Evolutionary conservation across 306 rosid species (phyloP).

Genomic region (Gynostemma pentaphyllum): DNA sequence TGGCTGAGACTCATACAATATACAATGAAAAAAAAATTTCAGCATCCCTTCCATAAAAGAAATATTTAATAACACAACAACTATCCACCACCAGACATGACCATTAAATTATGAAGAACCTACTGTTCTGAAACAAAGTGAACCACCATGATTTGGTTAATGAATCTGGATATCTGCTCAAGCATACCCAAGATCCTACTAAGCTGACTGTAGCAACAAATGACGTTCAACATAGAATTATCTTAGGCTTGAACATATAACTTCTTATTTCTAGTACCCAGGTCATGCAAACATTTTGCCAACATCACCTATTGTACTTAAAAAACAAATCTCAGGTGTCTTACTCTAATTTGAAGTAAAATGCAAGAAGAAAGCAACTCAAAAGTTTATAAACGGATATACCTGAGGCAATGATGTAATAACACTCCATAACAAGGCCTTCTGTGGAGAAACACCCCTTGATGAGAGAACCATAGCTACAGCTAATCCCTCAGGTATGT

Average conservation of each 20-base stretch:
- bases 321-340: neutral
- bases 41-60: neutral
- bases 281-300: too few species aligned
- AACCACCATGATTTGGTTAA: neutral
- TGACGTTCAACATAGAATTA: neutral
- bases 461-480: constrained; percentile 98
- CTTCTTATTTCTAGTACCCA: neutral
- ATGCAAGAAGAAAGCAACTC: neutral
- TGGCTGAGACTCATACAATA: neutral
- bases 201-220: neutral
- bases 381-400: constrained; percentile 4
- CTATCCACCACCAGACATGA: neutral
- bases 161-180: neutral
- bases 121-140: neutral
- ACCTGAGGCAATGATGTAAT: constrained; percentile 99
- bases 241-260: neutral
- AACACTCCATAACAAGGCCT: constrained; percentile 96
- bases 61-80: neutral
- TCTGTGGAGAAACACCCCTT: constrained; percentile 96
- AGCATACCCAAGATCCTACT: neutral
- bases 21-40: neutral
- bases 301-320: neutral
- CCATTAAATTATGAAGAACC: neutral
- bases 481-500: constrained; percentile 98
- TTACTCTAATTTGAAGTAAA: neutral